These are phyloP conservation scores for Huntiella omanensis DNA, from an alignment of 2,329 filamentous ascomycete genomes.

Conservation along the genomic window DNA sequence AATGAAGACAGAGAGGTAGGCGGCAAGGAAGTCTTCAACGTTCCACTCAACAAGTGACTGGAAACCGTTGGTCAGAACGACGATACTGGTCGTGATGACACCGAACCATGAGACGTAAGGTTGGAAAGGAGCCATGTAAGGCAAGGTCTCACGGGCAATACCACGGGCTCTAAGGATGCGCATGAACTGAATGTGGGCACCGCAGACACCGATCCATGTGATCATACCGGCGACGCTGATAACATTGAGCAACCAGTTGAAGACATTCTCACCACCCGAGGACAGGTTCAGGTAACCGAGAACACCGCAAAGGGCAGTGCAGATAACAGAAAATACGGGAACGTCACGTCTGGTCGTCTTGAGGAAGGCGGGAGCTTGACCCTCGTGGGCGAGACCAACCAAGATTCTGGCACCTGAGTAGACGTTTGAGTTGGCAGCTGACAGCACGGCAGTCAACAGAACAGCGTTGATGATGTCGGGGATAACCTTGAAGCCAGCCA, in stretches of 20 bases:
- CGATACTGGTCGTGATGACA: constrained; percentile 43
- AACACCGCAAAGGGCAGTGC: constrained; percentile 38
- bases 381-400: constrained; percentile 44
- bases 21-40: constrained; percentile 40
- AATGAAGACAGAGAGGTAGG: constrained; percentile 45
- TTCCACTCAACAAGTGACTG: constrained; percentile 46
- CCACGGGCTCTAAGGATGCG: constrained; percentile 35
- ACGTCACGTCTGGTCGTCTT: constrained; percentile 39
- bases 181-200: constrained; percentile 48
- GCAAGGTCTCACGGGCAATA: constrained; percentile 36
- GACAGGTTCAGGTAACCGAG: constrained; percentile 52
- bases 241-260: constrained; percentile 57
- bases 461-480: constrained; percentile 60
- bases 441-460: constrained; percentile 58
- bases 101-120: constrained; percentile 48
- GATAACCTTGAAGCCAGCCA: constrained; percentile 44
- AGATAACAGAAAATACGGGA: constrained; percentile 36
- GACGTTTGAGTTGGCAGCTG: constrained; percentile 60
- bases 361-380: constrained; percentile 42
- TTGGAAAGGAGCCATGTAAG: constrained; percentile 42
- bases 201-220: constrained; percentile 47
- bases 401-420: constrained; percentile 54
- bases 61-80: constrained; percentile 51
- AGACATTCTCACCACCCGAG: constrained; percentile 37
- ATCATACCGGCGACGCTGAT: constrained; percentile 51